phyloP scores from a whole-genome alignment of 2,329 filamentous ascomycete species.

The Juglanconis sp. region DNA sequence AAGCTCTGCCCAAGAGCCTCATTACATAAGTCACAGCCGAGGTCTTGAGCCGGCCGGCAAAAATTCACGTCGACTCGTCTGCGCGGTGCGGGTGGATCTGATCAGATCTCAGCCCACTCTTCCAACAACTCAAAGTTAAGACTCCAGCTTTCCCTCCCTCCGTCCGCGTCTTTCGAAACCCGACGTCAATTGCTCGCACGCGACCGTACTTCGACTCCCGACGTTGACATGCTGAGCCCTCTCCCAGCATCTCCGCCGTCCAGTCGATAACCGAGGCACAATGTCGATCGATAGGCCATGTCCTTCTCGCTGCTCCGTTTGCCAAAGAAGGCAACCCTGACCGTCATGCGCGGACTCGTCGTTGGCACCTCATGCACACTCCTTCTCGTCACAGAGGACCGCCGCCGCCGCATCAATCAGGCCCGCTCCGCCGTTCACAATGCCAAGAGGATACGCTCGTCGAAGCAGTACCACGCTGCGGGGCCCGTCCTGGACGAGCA shows the following conservation, averaged over 20 bases:
- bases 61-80: slow-evolving; percentile 1
- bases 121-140: background rate
- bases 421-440: slow-evolving; percentile 37
- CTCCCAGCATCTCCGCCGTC: slow-evolving; percentile 2
- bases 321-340: slow-evolving; percentile 43
- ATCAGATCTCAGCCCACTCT: background rate
- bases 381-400: slow-evolving; percentile 42
- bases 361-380: slow-evolving; percentile 44
- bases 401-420: slow-evolving; percentile 40
- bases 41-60: slow-evolving; percentile 1
- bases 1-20: background rate
- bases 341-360: slow-evolving; percentile 41
- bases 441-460: slow-evolving; percentile 36
- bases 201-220: background rate
- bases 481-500: slow-evolving; percentile 22
- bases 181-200: background rate
- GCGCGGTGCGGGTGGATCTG: background rate
- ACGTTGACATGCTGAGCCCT: slow-evolving; percentile 9
- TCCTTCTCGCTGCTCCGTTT: slow-evolving; percentile 35
- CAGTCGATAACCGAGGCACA: slow-evolving; percentile 17
- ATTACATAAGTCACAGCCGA: background rate
- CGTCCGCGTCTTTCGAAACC: background rate
- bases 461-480: slow-evolving; percentile 35
- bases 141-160: background rate
- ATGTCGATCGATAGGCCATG: slow-evolving; percentile 25